Conservation (phyloP, 306 rosid genomes). For the barrel medic (Medicago truncatula) region MtrunA17r5.0-ANR NC_053046.1:12672001-12672500, state of each 20-base stretch:
- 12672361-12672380: slow-evolving; percentile 15
- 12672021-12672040: slow-evolving; percentile 1
- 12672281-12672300: background rate
- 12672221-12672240: slow-evolving; percentile 1
- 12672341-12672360: slow-evolving; percentile 11
- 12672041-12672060: slow-evolving; percentile 27
- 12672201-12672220: slow-evolving; percentile 8
- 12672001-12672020: background rate
- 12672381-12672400: slow-evolving; percentile 7
- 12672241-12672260: background rate
- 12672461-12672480: background rate
- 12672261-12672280: background rate
- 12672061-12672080: background rate
- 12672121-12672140: background rate
- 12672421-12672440: background rate
- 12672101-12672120: background rate
- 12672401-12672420: background rate
- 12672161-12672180: slow-evolving; percentile 9
- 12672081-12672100: slow-evolving; percentile 6
- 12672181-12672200: background rate
- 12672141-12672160: background rate
- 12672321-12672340: background rate
- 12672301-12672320: slow-evolving; percentile 5
- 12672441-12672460: slow-evolving; percentile 2
- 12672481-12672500: slow-evolving; percentile 4